Conservation (phyloP, 1,139 yeast species). For the Sugiyamaella grinbergsii region DNA sequence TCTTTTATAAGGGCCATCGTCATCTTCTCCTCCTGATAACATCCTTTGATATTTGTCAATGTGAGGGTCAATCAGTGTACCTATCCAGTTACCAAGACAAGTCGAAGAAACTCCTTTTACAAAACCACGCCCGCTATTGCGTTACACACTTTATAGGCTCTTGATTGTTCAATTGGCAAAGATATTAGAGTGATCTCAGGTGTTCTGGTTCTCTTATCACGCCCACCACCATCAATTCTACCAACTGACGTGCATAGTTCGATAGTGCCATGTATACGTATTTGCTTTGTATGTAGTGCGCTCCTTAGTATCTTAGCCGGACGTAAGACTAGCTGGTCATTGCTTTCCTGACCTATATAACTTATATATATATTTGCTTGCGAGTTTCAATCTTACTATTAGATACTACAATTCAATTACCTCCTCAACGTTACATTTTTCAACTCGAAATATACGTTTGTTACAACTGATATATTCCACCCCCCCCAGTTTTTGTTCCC, state of each 20-base stretch:
- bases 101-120: no score
- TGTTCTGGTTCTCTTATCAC: no score
- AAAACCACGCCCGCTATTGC: no score
- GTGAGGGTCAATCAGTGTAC: no score
- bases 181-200: no score
- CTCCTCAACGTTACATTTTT: no score
- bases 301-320: no score
- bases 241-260: neutral
- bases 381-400: neutral
- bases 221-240: neutral
- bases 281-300: neutral
- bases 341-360: neutral
- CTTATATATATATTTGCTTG: neutral
- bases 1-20: constrained; percentile 22
- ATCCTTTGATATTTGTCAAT: neutral
- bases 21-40: constrained; percentile 6
- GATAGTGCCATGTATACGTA: neutral
- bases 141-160: no score
- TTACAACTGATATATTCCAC: neutral
- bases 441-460: neutral
- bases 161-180: no score
- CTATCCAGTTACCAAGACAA: no score
- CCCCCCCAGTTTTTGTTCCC: neutral
- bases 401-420: no score
- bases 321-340: no score